Percentiles rank a stretch among this genome's conserved stretches.
phyloP scores from a whole-genome alignment of 306 rosid genomes.

The Oxytropis ochrocephala region DNA sequence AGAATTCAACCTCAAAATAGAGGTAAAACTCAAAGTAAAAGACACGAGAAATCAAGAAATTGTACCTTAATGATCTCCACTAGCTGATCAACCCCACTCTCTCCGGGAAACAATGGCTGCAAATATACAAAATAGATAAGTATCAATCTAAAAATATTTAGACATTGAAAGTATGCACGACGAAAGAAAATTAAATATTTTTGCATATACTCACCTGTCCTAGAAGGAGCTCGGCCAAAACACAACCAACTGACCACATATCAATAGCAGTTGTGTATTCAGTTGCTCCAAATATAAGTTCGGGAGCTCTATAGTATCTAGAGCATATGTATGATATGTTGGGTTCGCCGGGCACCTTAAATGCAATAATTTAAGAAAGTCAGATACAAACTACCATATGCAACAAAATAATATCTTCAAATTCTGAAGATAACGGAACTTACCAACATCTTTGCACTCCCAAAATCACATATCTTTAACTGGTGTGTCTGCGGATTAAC shows the following conservation, averaged over 20 bases:
- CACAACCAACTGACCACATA: slow-evolving; percentile 98
- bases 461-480: slow-evolving; percentile 90
- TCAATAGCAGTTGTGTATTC: slow-evolving; percentile 92
- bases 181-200: background rate
- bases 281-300: slow-evolving; percentile 97
- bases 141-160: background rate
- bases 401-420: background rate
- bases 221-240: slow-evolving; percentile 83
- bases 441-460: slow-evolving; percentile 96
- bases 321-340: slow-evolving; percentile 96
- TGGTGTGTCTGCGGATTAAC: slow-evolving; percentile 82
- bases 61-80: slow-evolving; percentile 89
- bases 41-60: background rate
- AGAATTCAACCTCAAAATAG: slow-evolving; percentile 15
- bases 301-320: slow-evolving; percentile 92
- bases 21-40: background rate
- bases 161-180: background rate
- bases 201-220: slow-evolving; percentile 58
- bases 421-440: slow-evolving; percentile 13
- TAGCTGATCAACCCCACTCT: slow-evolving; percentile 92
- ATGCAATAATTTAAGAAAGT: slow-evolving; percentile 19
- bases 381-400: background rate
- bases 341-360: slow-evolving; percentile 90
- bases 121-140: slow-evolving; percentile 20
- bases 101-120: slow-evolving; percentile 96